Base-by-base conservation (phyloP, 305 asterid genomes). In the Rubia tinctorum region DNA sequence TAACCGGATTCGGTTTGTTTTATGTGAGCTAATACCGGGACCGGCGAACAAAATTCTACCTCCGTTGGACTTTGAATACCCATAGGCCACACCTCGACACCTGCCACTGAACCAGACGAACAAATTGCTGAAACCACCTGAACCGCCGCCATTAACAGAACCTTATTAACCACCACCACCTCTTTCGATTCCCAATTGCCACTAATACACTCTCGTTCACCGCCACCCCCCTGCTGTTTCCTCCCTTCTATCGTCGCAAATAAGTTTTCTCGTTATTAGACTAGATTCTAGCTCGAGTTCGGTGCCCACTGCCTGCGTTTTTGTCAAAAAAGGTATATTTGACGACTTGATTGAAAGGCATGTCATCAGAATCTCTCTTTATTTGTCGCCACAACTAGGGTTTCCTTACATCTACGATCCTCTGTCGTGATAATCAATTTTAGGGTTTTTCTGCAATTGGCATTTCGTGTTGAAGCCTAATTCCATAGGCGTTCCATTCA, bases 291-390 rank as follows among this genome's bases (percentile, higher is more conserved):
- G 58, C 58, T 60, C 23, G 15, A 60, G 25, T 60, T 60, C 34
- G 65, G 65, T 60, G 66, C 43, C 17, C 11, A 61, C 66, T 17
- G 58, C 58, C 58, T 11, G 58, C 25, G 8, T 55, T 55, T 27
- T 30, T n/a, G 64, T 58, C n/a, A n/a, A 22, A 61, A 25, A 61
- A 61, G 66, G 66, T 61, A 61, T 61, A 60, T 60, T 60, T 60
- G 65, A 60, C 34, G 65, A 27, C 39, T 59, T n/a, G 25, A 44
- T 44, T 44, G 15, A 44, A 9, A 56, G 62, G 27, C 58, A 56
- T 56, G 30, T 9, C 7, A 49, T 49, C 34, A 58, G 37, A 8
- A 58, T 58, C 37, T 58, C 34, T n/a, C 0, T 58, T 3, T 56
- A n/a, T 58, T 14, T 51, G 56, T 49, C 13, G 15, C 20, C 20